Evolutionary conservation across 2,329 filamentous ascomycete genomes (phyloP), one percentile per base, ranked within the genome.

Genomic region (Talaromyces sp.): DNA sequence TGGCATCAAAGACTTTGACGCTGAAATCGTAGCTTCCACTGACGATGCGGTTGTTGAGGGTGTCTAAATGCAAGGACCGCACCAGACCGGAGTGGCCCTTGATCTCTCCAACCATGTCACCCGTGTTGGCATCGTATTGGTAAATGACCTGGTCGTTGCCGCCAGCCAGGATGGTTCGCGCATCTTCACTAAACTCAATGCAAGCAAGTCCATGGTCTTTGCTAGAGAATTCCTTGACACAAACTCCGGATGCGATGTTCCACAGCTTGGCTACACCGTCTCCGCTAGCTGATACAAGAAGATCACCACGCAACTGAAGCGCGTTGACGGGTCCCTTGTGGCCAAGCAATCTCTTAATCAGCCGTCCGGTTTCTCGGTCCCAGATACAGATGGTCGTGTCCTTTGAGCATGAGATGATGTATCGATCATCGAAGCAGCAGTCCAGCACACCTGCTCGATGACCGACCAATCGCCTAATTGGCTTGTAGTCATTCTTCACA

Each of bases 381-480:
- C 93, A 98, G 26, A 99, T 87, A 71, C 93, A 96, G 71, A 99
- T 96, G 64, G 85, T 93, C 46, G 89, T 87, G 76, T 99, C 95
- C 77, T 99, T 99, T 73, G 91, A 96, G 80, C 95, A 99, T 5
- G 93, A 97, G 56, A 98, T 89, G 69, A 99, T 97, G 76, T 96
- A 89, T 68, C 89, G 88, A 65, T 91, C 86, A 72, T 99, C 92
- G 65, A 99, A 93, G 65, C 91, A 93, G 10, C 99, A 87, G 72
- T 99, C 95, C 14, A 99, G 84, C 43, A 99, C 93, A 56, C 95
- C 93, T 4, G 91, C 91, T 6, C 85, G 86, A 77, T 99, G 95
- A 64, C 89, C 86, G 35, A 80, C 78, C 14, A 99, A 86, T 32
- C 91, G 89, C 55, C 85, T 87, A 62, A 96, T 86, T 0, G 95